Evolutionary conservation across 495 filamentous ascomycete genomes (phyloP), one percentile per base, ranked within the genome.

Genomic region (Glarea lozoyensis): DNA sequence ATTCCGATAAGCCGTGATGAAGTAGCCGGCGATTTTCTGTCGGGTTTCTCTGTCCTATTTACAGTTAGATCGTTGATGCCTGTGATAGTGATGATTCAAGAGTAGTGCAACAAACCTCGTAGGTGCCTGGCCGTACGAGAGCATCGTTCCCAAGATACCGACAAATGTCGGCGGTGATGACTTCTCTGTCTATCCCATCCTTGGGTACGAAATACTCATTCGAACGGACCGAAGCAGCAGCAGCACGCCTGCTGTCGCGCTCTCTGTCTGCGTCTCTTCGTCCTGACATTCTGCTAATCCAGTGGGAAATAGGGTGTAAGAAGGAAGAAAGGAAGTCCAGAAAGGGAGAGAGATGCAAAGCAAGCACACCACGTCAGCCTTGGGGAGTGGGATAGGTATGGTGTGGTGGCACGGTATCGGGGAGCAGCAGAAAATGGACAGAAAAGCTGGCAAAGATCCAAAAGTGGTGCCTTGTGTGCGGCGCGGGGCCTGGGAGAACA

Each of bases 141-240:
- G 88, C 88, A 73, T 95, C 88, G 57, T 85, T 86, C 52, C 88
- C 88, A 45, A 95, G 78, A 59, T 92, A 94, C 60, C 87, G 82
- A 70, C 88, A 93, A 47, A 95, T 90, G 66, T 95, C 88, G 59
- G 88, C 84, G 58, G 87, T 86, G 64, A 95, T 92, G 56, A 95
- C 88, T 62, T 95, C 86, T 48, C 88, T 78, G 63, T 85, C 83
- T 62, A 95, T 95, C 55, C 88, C 87, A 52, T 92, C 84, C 50
- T 84, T 85, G 18, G 82, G 82, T 42, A 90, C 78, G 61, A 93
- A 94, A 60, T 87, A 90, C 67, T 86, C 81, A 63, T 87, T 86
- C 58, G 80, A 78, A 58, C 81, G 78, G 49, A 60, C 37, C 25
- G 31, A 21, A 16, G 53, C 33, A 24, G 58, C 49, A 64, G 63